Evolutionary conservation across 305 asterid species (phyloP).

Genomic region (Nicotiana rustica): DNA sequence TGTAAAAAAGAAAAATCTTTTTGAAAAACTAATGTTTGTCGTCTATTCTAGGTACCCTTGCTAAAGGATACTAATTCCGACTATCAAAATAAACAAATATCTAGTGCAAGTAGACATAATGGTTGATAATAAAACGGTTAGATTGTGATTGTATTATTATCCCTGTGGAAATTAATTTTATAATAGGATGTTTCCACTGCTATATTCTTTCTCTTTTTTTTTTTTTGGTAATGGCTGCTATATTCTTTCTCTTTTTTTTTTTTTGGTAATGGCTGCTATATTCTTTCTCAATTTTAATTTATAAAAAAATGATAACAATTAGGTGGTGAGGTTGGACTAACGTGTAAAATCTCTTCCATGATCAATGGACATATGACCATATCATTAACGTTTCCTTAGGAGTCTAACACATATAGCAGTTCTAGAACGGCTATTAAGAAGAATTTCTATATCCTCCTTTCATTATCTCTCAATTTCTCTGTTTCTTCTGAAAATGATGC

Average conservation of each 20-base stretch:
- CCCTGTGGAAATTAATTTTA: background rate
- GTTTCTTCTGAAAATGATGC: conserved; percentile 13
- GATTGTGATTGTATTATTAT: background rate
- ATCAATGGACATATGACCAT: conserved; percentile 1
- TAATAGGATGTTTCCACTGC: background rate
- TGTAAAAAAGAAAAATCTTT: background rate
- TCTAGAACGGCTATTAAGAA: background rate
- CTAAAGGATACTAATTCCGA: background rate
- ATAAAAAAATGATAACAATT: background rate
- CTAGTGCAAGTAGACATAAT: background rate
- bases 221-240: too few species aligned
- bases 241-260: too few species aligned
- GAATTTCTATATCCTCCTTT: conserved; percentile 6
- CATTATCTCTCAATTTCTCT: background rate
- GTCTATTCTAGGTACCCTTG: background rate
- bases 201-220: background rate
- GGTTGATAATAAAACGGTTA: background rate
- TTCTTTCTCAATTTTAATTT: background rate
- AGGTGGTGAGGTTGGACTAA: background rate
- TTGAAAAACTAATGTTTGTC: background rate
- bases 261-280: background rate
- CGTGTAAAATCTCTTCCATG: background rate
- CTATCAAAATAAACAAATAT: background rate
- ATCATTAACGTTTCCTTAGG: conserved; percentile 4
- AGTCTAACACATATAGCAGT: background rate